A percentile compares a stretch with the other conserved stretches of the same genome.
Evolutionary conservation across 352 stramenopile species (phyloP).

Genomic region (Achlya hypogyna): DNA sequence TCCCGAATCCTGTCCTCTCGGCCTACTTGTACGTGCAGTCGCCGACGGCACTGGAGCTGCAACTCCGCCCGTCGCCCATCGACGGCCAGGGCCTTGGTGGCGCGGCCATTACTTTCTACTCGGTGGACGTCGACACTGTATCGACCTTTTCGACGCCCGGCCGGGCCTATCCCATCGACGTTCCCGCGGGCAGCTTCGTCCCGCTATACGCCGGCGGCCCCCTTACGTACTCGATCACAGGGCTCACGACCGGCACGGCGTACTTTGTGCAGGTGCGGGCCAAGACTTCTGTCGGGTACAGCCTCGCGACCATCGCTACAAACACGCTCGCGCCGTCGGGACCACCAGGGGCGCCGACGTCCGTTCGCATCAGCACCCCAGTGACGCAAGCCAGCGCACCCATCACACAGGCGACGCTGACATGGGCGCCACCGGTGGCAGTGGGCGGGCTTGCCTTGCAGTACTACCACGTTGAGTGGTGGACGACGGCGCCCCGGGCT

Average conservation of each 20-base stretch:
- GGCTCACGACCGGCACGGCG: constrained; percentile 53
- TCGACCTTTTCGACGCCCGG: constrained; percentile 58
- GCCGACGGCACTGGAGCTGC: constrained; percentile 53
- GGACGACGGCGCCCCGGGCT: constrained; percentile 31
- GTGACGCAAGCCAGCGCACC: constrained; percentile 30
- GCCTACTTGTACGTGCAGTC: constrained; percentile 55
- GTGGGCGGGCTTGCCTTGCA: constrained; percentile 54
- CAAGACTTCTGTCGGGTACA: constrained; percentile 58
- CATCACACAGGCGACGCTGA: constrained; percentile 50
- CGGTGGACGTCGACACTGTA: constrained; percentile 58
- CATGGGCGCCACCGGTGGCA: constrained; percentile 52
- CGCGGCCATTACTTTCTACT: constrained; percentile 40
- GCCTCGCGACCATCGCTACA: constrained; percentile 46
- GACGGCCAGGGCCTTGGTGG: constrained; percentile 49
- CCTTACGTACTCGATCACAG: constrained; percentile 57
- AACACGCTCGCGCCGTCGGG: constrained; percentile 44
- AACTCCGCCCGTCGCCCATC: constrained; percentile 55
- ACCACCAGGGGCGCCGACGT: constrained; percentile 36
- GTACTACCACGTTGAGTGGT: constrained; percentile 82
- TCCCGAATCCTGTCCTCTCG: constrained; percentile 56
- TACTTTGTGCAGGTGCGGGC: constrained; percentile 85
- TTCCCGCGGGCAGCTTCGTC: constrained; percentile 26
- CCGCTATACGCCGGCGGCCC: constrained; percentile 52
- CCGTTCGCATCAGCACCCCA: constrained; percentile 51
- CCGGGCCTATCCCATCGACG: constrained; percentile 38